Evolutionary conservation across 371 early-diverging fungal species (phyloP).

Genomic region (Blakeslea trispora): DNA sequence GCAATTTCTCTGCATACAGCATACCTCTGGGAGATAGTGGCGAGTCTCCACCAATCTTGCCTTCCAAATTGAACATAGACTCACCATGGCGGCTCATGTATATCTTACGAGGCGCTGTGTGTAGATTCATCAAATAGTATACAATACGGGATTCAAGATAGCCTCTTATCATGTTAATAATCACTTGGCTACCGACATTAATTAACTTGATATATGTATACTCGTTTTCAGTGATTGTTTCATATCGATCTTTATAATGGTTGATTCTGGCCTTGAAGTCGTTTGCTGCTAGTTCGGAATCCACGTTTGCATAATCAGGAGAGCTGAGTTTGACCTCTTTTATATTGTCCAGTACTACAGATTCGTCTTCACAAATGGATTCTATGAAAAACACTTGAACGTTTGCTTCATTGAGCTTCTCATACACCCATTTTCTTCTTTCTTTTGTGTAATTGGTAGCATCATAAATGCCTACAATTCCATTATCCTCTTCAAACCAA

Average conservation of each 20-base stretch:
- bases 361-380: slow-evolving; percentile 87
- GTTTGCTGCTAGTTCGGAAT: slow-evolving; percentile 76
- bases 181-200: slow-evolving; percentile 87
- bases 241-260: slow-evolving; percentile 88
- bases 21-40: slow-evolving; percentile 83
- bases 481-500: slow-evolving; percentile 83
- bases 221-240: slow-evolving; percentile 76
- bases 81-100: slow-evolving; percentile 96
- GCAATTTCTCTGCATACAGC: slow-evolving; percentile 81
- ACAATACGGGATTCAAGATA: slow-evolving; percentile 94
- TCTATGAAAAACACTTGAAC: slow-evolving; percentile 95
- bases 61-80: slow-evolving; percentile 81
- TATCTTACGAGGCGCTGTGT: slow-evolving; percentile 88
- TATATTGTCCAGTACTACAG: slow-evolving; percentile 85
- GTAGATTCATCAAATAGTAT: slow-evolving; percentile 97
- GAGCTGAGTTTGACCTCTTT: slow-evolving; percentile 89
- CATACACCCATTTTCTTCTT: slow-evolving; percentile 72
- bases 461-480: slow-evolving; percentile 92
- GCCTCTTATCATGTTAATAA: slow-evolving; percentile 86
- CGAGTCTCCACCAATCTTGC: slow-evolving; percentile 95
- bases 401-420: slow-evolving; percentile 62
- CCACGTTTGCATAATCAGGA: slow-evolving; percentile 87
- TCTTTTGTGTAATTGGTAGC: slow-evolving; percentile 94
- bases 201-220: slow-evolving; percentile 90
- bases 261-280: slow-evolving; percentile 89